Percentiles rank a stretch among this genome's conserved stretches.
Conservation (phyloP, 2,329 filamentous ascomycete genomes). For the Monosporascus sp. region DNA sequence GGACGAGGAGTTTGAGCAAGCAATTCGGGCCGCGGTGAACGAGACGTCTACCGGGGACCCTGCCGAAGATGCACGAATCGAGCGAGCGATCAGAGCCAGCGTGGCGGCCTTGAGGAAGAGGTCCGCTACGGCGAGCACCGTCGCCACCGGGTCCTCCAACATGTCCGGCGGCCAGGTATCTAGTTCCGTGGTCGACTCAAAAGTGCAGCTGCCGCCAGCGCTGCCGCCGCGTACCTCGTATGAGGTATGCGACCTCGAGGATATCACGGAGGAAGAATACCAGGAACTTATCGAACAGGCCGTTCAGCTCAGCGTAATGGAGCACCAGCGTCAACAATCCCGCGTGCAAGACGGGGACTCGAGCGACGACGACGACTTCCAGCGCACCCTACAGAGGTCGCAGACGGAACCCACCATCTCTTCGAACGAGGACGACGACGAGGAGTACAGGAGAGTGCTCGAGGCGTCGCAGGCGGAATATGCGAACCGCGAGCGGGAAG, state of each 20-base stretch:
- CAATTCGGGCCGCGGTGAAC: conserved; percentile 63
- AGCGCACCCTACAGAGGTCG: conserved; percentile 16
- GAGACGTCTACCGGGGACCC: conserved; percentile 66
- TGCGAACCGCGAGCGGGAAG: conserved; percentile 4
- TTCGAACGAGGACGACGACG: conserved; percentile 24
- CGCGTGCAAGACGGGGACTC: conserved; percentile 17
- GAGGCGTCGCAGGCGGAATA: conserved; percentile 30
- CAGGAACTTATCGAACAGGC: conserved; percentile 52
- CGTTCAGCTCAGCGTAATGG: conserved; percentile 44
- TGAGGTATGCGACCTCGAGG: conserved; percentile 30
- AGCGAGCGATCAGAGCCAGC: conserved; percentile 68
- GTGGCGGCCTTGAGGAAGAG: conserved; percentile 48
- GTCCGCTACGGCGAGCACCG: conserved; percentile 17
- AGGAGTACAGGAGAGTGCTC: conserved; percentile 36
- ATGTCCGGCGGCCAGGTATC: conserved; percentile 7
- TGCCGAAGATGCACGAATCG: conserved; percentile 65
- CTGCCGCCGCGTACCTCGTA: not conserved
- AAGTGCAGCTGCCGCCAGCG: not conserved
- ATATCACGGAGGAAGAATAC: conserved; percentile 53
- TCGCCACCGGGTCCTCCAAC: conserved; percentile 9
- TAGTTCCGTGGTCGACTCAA: not conserved
- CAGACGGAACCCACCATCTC: conserved; percentile 15
- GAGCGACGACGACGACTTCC: conserved; percentile 16
- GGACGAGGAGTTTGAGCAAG: conserved; percentile 63
- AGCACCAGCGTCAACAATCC: conserved; percentile 16